A percentile compares a stretch with the other conserved stretches of the same genome.
phyloP scores from a whole-genome alignment of 1,139 yeast species.

The Scheffersomyces titani region DNA sequence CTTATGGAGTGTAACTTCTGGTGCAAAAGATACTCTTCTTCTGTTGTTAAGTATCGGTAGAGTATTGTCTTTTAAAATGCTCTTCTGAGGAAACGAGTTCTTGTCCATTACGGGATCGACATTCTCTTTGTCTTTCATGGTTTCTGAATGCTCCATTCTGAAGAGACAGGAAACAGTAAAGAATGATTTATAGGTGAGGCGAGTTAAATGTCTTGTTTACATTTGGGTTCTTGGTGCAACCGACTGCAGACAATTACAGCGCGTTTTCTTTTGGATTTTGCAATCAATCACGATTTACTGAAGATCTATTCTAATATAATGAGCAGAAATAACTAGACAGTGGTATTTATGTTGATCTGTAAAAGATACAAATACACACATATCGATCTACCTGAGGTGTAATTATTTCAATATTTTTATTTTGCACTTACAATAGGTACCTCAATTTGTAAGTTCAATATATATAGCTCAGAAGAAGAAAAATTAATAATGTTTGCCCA shows the following conservation, averaged over 20 bases:
- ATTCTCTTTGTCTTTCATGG: background rate
- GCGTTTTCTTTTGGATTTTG: background rate
- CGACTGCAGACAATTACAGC: background rate
- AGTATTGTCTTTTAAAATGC: constrained; percentile 30
- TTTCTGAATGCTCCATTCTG: background rate
- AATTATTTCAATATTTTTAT: no score
- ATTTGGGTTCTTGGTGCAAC: background rate
- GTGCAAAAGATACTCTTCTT: constrained; percentile 73
- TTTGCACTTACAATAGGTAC: no score
- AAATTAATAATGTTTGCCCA: background rate
- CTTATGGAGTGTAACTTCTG: constrained; percentile 72
- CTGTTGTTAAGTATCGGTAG: constrained; percentile 21
- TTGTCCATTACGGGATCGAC: background rate
- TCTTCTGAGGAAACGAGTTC: constrained; percentile 17
- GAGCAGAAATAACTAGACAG: background rate
- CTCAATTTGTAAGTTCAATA: no score
- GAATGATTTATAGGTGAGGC: no score
- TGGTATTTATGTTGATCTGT: no score
- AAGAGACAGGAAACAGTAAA: background rate
- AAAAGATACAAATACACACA: no score
- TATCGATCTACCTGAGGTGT: no score
- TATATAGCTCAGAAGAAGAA: no score
- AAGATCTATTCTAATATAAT: background rate
- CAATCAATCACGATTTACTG: background rate
- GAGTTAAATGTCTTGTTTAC: background rate